phyloP scores from a whole-genome alignment of 768 basidiomycete species.

The Xerocomellus amylosporus region DNA sequence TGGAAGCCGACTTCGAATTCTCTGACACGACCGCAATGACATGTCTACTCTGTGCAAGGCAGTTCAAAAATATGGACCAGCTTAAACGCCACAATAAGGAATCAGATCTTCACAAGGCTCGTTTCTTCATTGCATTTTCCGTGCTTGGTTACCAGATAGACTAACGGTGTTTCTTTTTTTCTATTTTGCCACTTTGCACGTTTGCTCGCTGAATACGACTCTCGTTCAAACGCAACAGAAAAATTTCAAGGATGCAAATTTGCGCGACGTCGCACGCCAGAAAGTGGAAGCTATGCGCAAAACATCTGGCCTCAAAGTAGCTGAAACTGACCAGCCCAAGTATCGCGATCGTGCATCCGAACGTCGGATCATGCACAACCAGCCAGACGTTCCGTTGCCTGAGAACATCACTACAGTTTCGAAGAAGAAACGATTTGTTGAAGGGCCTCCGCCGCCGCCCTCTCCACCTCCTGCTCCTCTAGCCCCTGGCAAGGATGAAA shows the following conservation, averaged over 20 bases:
- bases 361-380: slow-evolving; percentile 85
- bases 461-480: slow-evolving; percentile 60
- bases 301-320: slow-evolving; percentile 22
- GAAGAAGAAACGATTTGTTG: slow-evolving; percentile 45
- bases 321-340: slow-evolving; percentile 58
- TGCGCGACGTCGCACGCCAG: slow-evolving; percentile 72
- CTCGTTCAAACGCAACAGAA: slow-evolving; percentile 50
- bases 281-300: slow-evolving; percentile 53
- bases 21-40: slow-evolving; percentile 71
- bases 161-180: slow-evolving; percentile 29
- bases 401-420: slow-evolving; percentile 37
- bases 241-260: slow-evolving; percentile 72
- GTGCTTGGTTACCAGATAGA: slow-evolving; percentile 20
- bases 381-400: slow-evolving; percentile 79
- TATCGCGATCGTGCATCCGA: slow-evolving; percentile 96
- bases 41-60: slow-evolving; percentile 88
- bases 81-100: slow-evolving; percentile 88
- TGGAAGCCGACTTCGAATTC: slow-evolving; percentile 75
- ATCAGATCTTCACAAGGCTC: slow-evolving; percentile 94
- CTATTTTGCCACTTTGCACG: not conserved
- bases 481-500: slow-evolving; percentile 76
- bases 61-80: slow-evolving; percentile 86
- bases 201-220: slow-evolving; percentile 1
- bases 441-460: slow-evolving; percentile 60
- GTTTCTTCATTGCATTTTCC: slow-evolving; percentile 38